Conservation (phyloP, 2,329 filamentous ascomycete species). For the Aspergillus phoenicis region DNA sequence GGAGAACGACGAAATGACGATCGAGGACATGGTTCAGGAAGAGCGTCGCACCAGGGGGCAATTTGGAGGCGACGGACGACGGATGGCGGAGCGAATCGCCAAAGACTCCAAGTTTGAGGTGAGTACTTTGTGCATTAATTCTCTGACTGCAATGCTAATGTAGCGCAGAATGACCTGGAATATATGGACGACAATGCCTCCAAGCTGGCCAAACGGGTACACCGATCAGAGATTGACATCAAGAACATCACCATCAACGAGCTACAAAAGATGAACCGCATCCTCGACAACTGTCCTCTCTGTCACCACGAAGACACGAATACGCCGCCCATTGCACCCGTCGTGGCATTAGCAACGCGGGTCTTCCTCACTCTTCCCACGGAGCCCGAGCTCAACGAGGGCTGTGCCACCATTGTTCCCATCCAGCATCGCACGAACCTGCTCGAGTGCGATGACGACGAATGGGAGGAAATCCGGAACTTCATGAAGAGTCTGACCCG, state of each 20-base stretch:
- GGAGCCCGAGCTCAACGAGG: conserved; percentile 80
- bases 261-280: conserved; percentile 84
- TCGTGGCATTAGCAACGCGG: conserved; percentile 82
- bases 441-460: conserved; percentile 96
- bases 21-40: conserved; percentile 96
- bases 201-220: conserved; percentile 82
- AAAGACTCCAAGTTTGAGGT: conserved; percentile 86
- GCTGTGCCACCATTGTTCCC: conserved; percentile 85
- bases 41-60: conserved; percentile 82
- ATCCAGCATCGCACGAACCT: conserved; percentile 85
- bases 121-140: conserved; percentile 26
- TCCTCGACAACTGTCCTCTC: conserved; percentile 83
- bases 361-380: conserved; percentile 88
- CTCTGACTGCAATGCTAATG: conserved; percentile 21
- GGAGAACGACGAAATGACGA: conserved; percentile 92
- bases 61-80: conserved; percentile 74
- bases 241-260: conserved; percentile 85
- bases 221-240: conserved; percentile 84
- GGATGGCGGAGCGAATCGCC: conserved; percentile 88
- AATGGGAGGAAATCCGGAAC: conserved; percentile 98
- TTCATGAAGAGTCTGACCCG: conserved; percentile 97
- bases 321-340: conserved; percentile 76
- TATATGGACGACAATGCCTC: conserved; percentile 97
- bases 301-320: conserved; percentile 88
- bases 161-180: conserved; percentile 72